Conservation (phyloP, 495 filamentous ascomycete species). For the Aspergillus ostianus region DNA sequence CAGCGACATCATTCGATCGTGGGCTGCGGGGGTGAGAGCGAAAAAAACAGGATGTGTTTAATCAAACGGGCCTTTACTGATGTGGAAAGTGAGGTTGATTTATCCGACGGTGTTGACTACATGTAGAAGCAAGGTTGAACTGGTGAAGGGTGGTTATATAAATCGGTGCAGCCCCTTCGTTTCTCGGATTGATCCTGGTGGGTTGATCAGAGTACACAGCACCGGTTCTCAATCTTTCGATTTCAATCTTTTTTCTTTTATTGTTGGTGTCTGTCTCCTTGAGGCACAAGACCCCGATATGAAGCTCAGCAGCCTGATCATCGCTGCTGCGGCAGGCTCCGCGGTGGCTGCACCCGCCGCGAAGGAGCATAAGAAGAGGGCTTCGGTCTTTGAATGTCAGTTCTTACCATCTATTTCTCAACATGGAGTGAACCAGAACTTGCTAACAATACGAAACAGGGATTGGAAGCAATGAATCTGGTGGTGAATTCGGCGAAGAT, state of each 20-base stretch:
- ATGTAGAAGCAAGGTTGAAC: too few species aligned
- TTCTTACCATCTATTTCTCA: constrained; percentile 27
- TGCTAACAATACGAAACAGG: constrained; percentile 4
- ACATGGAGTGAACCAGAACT: neutral
- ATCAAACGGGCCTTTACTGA: neutral
- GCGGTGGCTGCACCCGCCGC: constrained; percentile 24
- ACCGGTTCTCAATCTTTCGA: neutral
- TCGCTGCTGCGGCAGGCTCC: constrained; percentile 29
- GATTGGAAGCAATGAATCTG: constrained; percentile 40
- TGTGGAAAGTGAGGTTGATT: neutral
- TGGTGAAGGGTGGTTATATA: too few species aligned
- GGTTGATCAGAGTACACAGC: too few species aligned
- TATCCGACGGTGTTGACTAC: neutral
- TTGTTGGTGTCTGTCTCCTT: neutral
- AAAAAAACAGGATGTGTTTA: neutral
- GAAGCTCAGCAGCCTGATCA: constrained; percentile 25
- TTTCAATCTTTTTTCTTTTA: neutral
- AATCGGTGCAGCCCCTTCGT: too few species aligned
- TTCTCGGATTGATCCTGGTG: too few species aligned
- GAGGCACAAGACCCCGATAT: constrained; percentile 12
- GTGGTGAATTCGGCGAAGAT: constrained; percentile 49
- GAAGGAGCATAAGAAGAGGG: constrained; percentile 22
- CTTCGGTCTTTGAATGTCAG: constrained; percentile 33
- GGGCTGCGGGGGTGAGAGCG: neutral
- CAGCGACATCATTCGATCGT: neutral